Evolutionary conservation across 2,329 filamentous ascomycete genomes (phyloP).

Genomic region (Esteya vermicola): DNA sequence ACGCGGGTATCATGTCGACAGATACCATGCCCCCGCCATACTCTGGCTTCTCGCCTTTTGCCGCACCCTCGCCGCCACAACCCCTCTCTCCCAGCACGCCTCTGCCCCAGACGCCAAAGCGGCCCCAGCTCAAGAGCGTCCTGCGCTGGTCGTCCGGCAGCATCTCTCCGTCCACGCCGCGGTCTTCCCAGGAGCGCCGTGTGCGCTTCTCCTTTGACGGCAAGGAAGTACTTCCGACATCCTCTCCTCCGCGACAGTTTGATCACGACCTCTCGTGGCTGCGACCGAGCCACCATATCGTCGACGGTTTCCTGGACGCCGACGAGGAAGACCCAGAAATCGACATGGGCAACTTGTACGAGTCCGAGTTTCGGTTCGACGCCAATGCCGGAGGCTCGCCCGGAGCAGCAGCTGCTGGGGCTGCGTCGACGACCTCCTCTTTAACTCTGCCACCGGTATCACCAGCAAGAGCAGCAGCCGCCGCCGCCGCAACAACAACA

Average conservation of each 20-base stretch:
- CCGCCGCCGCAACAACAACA: too few species aligned
- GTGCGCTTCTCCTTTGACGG: conserved; percentile 50
- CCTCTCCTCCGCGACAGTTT: conserved; percentile 27
- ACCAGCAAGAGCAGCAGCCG: too few species aligned
- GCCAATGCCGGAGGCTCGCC: not conserved
- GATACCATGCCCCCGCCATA: too few species aligned
- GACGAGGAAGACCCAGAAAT: conserved; percentile 12
- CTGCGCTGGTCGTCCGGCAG: conserved; percentile 40
- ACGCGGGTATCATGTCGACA: too few species aligned
- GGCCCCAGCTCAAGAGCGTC: conserved; percentile 32
- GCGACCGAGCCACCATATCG: conserved; percentile 1
- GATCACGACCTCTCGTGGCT: conserved; percentile 9
- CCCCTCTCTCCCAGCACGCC: not conserved
- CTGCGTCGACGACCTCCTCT: too few species aligned
- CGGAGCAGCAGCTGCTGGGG: not conserved
- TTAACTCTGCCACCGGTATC: too few species aligned
- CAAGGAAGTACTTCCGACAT: conserved; percentile 44
- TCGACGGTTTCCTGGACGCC: not conserved
- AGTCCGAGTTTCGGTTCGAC: not conserved
- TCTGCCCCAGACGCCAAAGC: conserved; percentile 4
- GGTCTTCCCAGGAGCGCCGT: conserved; percentile 28
- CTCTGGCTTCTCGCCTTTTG: too few species aligned
- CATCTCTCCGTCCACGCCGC: not conserved
- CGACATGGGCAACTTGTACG: not conserved
- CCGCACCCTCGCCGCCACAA: conserved; percentile 2